Base-by-base conservation (phyloP, 768 basidiomycete genomes). In the Psilocybe tampanensis region DNA sequence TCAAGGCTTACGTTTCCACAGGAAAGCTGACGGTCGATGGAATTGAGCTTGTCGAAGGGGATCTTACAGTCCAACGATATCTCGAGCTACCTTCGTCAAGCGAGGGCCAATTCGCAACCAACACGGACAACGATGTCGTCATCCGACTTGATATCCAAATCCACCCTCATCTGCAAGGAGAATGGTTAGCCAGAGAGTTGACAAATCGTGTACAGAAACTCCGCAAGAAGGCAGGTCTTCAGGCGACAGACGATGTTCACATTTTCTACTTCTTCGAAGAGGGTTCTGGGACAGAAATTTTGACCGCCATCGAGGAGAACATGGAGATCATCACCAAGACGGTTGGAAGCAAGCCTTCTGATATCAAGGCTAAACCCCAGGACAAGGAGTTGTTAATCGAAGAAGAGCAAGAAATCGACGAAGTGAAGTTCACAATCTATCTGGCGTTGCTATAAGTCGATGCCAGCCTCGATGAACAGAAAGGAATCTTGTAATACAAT, bases 101-200 rank as follows among this genome's bases (percentile, higher is more conserved):
- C 11, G 81, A 86, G 65, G 83, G 80, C 45, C 86, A 88, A 61
- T 89, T 84, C 62, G 86, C 87, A 41, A 93, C 90, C 24, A 88
- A 95, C 60, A 94, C 94, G 19, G 93, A 98, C 74, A 92, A 90
- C 66, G 95, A 98, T 64, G 95, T 98, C 50, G 95, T 97, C 47
- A 83, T 98, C 59, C 82, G 96, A 45, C 85, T 99, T 39, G 97
- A 99, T 72, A 85, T 94, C 53, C 86, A 90, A 69, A 82, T 89
- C 44, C 92, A 97, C 65, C 82, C 89, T 0, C 94, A 98, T 60
- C 82, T 98, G 43, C 85, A 88, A 70, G 80, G 85, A 49, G 92
- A 98, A 76, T 95, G 93, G 80, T 79, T 95, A 22, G 88, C 92
- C 44, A 85, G 97, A 44, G 93, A 96, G 72, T 72, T 98, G 61